Evolutionary conservation across 1,284 basidiomycete genomes (phyloP), one percentile per base, ranked within the genome.

Genomic region (Ceraceosorus bombacis): DNA sequence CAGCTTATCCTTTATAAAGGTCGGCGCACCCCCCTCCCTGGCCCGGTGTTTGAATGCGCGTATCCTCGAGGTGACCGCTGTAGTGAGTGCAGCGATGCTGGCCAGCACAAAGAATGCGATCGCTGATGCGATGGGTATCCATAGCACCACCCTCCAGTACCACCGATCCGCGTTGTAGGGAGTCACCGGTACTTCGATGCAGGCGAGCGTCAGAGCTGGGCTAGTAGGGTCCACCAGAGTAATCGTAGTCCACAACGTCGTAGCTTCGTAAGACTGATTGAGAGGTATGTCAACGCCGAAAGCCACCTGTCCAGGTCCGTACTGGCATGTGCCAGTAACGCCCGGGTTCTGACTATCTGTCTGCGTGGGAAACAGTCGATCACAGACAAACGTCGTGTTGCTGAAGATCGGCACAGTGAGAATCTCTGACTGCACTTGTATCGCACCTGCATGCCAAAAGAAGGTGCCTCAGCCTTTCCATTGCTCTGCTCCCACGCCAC

Each of bases 201-300:
- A 98, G 1, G 90, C 80, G 40, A 96, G 82, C 66, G 91, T 88
- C 7, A 73, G 69, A 77, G 79, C 85, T 74, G 79, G 84, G 7
- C 71, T 70, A 15, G 81, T 85, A 0, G 90, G 86, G 79, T 98
- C 94, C 49, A 95, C 87, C 13, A 92, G 86, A 49, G 88, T 86
- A 40, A 98, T 80, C 38, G 86, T 85, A 1, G 92, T 95, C 66
- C 84, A 84, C 54, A 94, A 82, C 0, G 91, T 93, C 6, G 88
- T 88, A 43, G 96, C 81, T 17, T 85, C 84, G 75, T 89, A 89
- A 57, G 83, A 81, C 50, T 82, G 76, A 53, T 76, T 82, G 73
- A 90, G 84, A 0, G 87, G 87, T 49, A 92, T 83, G 7, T 84
- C 82, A 7, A 90, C 81, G 38, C 89, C 86, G 70, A 97, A 84